These are phyloP conservation scores for Corymbia citriodora DNA, from an alignment of 441 rosid genomes.

Conservation along the genomic window DNA sequence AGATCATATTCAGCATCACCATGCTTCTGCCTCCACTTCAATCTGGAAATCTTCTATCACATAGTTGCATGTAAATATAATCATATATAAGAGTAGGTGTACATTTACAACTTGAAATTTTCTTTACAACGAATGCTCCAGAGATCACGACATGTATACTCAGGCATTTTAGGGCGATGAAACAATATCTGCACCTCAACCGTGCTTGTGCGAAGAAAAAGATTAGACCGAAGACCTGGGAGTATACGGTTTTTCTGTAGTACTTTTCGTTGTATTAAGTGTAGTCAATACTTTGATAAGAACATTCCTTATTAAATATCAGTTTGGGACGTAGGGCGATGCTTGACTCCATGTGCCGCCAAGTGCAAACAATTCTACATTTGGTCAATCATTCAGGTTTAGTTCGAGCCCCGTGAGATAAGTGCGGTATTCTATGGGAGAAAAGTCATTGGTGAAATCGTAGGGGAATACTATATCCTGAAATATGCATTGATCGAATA, in stretches of 20 bases:
- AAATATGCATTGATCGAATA: too few relatives aligned
- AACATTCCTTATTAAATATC: neutral
- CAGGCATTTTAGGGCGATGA: neutral
- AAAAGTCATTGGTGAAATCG: too few relatives aligned
- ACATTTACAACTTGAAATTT: neutral
- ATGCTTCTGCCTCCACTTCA: neutral
- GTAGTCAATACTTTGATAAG: neutral
- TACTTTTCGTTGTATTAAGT: neutral
- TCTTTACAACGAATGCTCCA: neutral
- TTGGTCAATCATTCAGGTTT: too few relatives aligned
- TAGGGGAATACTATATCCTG: too few relatives aligned
- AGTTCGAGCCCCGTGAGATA: too few relatives aligned
- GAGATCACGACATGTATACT: neutral
- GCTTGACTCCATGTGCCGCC: neutral
- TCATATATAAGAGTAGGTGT: neutral
- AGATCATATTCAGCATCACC: neutral
- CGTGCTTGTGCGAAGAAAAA: neutral
- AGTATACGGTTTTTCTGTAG: neutral
- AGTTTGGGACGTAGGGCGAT: neutral
- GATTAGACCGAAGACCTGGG: neutral
- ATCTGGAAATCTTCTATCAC: neutral
- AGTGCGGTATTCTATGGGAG: too few relatives aligned
- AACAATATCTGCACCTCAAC: neutral
- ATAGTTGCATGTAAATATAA: neutral
- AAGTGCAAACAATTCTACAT: neutral